Percentiles rank a stretch among this genome's conserved stretches.
phyloP scores from a whole-genome alignment of 345 rosid genomes.

The Luvunga scandens region DNA sequence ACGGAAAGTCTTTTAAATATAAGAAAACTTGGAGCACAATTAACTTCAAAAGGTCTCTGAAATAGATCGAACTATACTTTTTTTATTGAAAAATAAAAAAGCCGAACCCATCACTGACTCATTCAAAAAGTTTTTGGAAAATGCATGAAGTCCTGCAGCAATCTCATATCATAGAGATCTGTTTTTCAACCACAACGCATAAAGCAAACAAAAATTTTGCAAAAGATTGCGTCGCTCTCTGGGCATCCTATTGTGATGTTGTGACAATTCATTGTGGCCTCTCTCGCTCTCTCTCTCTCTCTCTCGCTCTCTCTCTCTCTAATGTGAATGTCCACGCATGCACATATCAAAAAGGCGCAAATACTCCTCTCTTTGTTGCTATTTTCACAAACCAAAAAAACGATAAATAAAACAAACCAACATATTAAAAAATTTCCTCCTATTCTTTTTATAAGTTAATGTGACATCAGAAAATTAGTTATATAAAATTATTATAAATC shows the following conservation, averaged over 20 bases:
- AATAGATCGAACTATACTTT: too few species aligned
- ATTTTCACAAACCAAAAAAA: too few species aligned
- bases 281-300: neutral
- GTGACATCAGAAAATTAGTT: accelerated
- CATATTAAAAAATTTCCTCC: too few species aligned
- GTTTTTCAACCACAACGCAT: neutral
- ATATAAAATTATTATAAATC: too few species aligned
- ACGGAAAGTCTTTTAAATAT: too few species aligned
- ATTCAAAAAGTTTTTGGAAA: neutral
- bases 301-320: too few species aligned
- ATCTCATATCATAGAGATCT: neutral
- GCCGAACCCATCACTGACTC: neutral
- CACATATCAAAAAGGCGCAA: too few species aligned
- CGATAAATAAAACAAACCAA: neutral
- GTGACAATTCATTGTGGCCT: neutral
- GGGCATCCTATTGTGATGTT: neutral
- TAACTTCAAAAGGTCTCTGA: too few species aligned
- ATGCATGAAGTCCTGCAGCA: neutral
- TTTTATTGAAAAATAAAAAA: too few species aligned
- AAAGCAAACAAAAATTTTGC: neutral
- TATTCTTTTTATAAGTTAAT: accelerated
- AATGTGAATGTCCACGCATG: too few species aligned
- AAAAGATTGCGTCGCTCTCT: neutral
- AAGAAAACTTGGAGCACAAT: too few species aligned
- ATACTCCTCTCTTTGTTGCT: too few species aligned